These are phyloP conservation scores for Lentinula lateritia DNA, from an alignment of 768 basidiomycete species.

Conservation along the genomic window DNA sequence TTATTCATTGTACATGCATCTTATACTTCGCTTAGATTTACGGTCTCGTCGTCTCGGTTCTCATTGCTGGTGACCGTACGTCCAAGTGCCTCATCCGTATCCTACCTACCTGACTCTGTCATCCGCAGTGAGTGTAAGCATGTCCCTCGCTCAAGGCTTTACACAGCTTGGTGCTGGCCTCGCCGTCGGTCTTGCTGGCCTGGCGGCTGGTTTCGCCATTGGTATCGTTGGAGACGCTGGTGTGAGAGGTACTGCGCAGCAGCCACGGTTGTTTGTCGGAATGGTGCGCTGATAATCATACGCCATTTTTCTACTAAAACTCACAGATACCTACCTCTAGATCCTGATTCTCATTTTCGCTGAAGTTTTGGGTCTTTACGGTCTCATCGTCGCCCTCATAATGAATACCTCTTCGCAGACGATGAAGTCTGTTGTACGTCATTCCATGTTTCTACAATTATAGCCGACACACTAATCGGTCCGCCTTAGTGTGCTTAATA, in stretches of 20 bases:
- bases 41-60: conserved; percentile 97
- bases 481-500: background rate
- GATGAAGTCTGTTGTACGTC: conserved; percentile 20
- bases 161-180: conserved; percentile 92
- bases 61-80: conserved; percentile 85
- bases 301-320: background rate
- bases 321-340: conserved; percentile 27
- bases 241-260: conserved; percentile 96
- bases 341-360: conserved; percentile 98
- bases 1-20: background rate
- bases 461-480: background rate
- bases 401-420: conserved; percentile 73
- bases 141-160: conserved; percentile 93
- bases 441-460: background rate
- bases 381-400: conserved; percentile 92
- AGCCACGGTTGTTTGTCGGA: conserved; percentile 89
- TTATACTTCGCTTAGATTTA: conserved; percentile 58
- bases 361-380: conserved; percentile 91
- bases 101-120: background rate
- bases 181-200: conserved; percentile 88
- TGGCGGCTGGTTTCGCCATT: conserved; percentile 95
- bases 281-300: conserved; percentile 52
- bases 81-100: conserved; percentile 15
- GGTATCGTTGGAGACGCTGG: conserved; percentile 99
- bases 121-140: conserved; percentile 54